A percentile compares a stretch with the other conserved stretches of the same genome.
phyloP scores from a whole-genome alignment of 2,329 filamentous ascomycete species.

The Hypomyces perniciosus region DNA sequence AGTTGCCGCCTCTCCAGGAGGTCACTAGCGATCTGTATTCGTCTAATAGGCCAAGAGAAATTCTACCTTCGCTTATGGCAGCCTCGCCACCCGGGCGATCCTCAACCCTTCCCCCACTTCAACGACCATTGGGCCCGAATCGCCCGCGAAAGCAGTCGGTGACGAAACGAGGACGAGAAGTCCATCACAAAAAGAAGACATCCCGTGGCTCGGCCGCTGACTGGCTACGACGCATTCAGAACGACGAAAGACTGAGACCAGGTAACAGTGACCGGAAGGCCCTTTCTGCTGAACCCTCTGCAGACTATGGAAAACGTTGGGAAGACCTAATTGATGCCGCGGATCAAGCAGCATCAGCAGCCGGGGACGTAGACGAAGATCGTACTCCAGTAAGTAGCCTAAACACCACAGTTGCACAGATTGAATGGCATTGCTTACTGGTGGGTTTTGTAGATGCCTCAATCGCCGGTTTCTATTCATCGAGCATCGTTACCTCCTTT shows the following conservation, averaged over 20 bases:
- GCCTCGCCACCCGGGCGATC: constrained; percentile 82
- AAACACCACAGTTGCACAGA: background rate
- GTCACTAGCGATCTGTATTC: constrained; percentile 69
- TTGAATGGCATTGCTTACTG: background rate
- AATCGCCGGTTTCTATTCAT: constrained; percentile 59
- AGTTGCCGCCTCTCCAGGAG: constrained; percentile 65
- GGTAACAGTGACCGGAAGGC: constrained; percentile 72
- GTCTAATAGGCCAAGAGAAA: constrained; percentile 57
- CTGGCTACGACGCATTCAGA: constrained; percentile 54
- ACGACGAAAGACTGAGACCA: constrained; percentile 58
- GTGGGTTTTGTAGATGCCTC: constrained; percentile 45
- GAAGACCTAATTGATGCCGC: constrained; percentile 94
- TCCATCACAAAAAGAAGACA: constrained; percentile 65
- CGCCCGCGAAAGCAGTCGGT: constrained; percentile 82
- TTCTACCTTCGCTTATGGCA: constrained; percentile 75
- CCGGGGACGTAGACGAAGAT: constrained; percentile 85
- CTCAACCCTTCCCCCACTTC: constrained; percentile 78
- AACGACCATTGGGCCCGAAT: constrained; percentile 63
- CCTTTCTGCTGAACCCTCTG: constrained; percentile 76
- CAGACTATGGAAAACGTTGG: constrained; percentile 84
- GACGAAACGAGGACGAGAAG: constrained; percentile 67
- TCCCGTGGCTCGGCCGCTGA: constrained; percentile 65
- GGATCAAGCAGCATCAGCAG: constrained; percentile 66
- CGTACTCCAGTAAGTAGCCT: constrained; percentile 68
- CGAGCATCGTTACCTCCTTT: constrained; percentile 57